Conservation (phyloP, 1,139 yeast species). For the Yamadazyma blattariae region DNA sequence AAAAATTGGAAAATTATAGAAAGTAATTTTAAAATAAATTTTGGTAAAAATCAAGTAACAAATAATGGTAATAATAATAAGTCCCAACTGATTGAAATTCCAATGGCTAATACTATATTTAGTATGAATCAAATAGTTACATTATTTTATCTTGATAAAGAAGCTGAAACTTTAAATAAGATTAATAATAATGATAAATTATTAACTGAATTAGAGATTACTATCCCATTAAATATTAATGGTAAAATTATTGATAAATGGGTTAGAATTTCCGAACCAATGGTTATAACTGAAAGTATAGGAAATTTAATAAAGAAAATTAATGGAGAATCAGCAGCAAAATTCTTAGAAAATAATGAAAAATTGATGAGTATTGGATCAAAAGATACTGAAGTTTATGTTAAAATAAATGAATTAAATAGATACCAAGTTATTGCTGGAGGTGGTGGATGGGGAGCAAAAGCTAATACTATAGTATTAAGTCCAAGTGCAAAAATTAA, state of each 20-base stretch:
- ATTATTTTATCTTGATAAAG: constrained; percentile 28
- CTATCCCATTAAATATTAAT: background rate
- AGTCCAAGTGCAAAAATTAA: constrained; percentile 51
- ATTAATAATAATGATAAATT: constrained; percentile 3
- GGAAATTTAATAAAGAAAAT: constrained; percentile 54
- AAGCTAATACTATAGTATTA: constrained; percentile 55
- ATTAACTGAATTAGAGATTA: constrained; percentile 4
- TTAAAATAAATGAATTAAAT: constrained; percentile 21
- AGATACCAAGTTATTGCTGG: constrained; percentile 55
- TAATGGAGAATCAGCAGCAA: constrained; percentile 49
- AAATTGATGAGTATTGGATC: constrained; percentile 41
- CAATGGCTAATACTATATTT: constrained; percentile 42
- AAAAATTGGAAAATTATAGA: constrained; percentile 39
- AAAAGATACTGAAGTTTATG: constrained; percentile 48
- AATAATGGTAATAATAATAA: no score
- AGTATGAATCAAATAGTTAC: constrained; percentile 36
- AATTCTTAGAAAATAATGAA: constrained; percentile 42
- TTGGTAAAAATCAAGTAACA: constrained; percentile 15
- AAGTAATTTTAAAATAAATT: constrained; percentile 21
- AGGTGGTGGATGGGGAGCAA: constrained; percentile 69
- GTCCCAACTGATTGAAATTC: constrained; percentile 25
- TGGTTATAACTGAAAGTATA: constrained; percentile 39
- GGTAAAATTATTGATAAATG: constrained; percentile 25
- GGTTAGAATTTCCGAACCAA: constrained; percentile 25
- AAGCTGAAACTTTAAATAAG: background rate